Evolutionary conservation across 2,329 filamentous ascomycete species (phyloP).

Genomic region (Fusarium incarnatum): DNA sequence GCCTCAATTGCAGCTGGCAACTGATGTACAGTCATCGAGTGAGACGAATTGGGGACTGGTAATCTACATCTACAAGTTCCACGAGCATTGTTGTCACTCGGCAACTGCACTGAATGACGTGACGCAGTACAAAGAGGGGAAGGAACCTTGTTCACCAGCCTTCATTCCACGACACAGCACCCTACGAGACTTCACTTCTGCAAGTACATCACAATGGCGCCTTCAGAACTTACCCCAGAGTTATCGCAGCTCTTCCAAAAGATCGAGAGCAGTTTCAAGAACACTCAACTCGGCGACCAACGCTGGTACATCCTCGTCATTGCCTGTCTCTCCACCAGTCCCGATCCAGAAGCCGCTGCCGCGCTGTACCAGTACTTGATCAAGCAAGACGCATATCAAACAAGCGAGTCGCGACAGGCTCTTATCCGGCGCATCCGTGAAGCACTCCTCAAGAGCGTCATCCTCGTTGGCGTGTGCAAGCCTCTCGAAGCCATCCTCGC

Average conservation of each 20-base stretch:
- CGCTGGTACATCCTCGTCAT: constrained; percentile 39
- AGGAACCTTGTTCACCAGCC: neutral
- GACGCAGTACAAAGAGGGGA: neutral
- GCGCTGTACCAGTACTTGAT: constrained; percentile 48
- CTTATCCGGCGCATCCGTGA: constrained; percentile 67
- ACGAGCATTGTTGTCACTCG: neutral
- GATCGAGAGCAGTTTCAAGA: constrained; percentile 31
- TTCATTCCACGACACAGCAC: neutral
- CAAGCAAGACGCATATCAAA: constrained; percentile 54
- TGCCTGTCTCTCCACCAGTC: constrained; percentile 34
- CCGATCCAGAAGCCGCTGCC: constrained; percentile 32
- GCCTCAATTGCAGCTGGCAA: neutral
- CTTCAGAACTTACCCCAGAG: constrained; percentile 14
- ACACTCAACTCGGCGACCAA: constrained; percentile 27
- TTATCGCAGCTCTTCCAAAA: constrained; percentile 26
- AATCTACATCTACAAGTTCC: neutral
- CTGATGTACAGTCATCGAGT: neutral
- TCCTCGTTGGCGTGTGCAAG: constrained; percentile 71
- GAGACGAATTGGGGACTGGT: neutral
- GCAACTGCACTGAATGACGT: neutral
- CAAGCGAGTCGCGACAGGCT: constrained; percentile 56
- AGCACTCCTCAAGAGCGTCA: constrained; percentile 68
- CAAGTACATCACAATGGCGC: constrained; percentile 5
- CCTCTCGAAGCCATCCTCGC: constrained; percentile 69
- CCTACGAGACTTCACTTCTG: neutral